phyloP scores from a whole-genome alignment of 192 early-diverging fungal genomes.

The Backusella westeae region DNA sequence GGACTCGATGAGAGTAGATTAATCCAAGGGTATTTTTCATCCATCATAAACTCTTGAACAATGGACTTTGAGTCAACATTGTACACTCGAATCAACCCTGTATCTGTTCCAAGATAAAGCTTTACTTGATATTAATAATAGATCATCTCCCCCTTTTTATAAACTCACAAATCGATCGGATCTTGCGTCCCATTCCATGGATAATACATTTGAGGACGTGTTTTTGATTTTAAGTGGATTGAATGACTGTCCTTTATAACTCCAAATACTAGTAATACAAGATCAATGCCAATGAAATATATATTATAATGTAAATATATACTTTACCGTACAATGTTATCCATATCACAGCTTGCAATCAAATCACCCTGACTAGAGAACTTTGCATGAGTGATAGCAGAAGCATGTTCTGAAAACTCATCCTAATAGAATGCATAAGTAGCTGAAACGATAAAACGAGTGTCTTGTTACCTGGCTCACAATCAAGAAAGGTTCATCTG shows the following conservation, averaged over 20 bases:
- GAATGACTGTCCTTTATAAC: slow-evolving; percentile 35
- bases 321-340: slow-evolving; percentile 55
- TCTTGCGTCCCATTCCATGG: slow-evolving; percentile 46
- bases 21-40: slow-evolving; percentile 45
- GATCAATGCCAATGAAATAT: too few relatives aligned
- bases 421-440: slow-evolving; percentile 30
- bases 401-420: slow-evolving; percentile 57
- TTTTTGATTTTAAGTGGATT: slow-evolving; percentile 35
- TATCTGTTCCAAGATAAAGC: slow-evolving; percentile 56
- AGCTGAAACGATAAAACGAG: too few relatives aligned
- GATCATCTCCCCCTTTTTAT: not conserved
- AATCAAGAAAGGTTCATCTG: slow-evolving; percentile 35
- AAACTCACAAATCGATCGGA: slow-evolving; percentile 43
- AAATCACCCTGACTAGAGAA: slow-evolving; percentile 55
- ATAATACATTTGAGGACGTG: slow-evolving; percentile 37
- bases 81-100: slow-evolving; percentile 48
- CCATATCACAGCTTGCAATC: slow-evolving; percentile 62
- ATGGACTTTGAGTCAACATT: slow-evolving; percentile 53
- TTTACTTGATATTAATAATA: not conserved
- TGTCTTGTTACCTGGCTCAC: slow-evolving; percentile 26
- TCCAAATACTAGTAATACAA: slow-evolving; percentile 35
- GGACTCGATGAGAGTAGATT: slow-evolving; percentile 52
- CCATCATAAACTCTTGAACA: slow-evolving; percentile 54
- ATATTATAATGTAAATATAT: not conserved
- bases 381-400: slow-evolving; percentile 53